phyloP scores from a whole-genome alignment of 208 protist species.

The Leishmania arabica region DNA sequence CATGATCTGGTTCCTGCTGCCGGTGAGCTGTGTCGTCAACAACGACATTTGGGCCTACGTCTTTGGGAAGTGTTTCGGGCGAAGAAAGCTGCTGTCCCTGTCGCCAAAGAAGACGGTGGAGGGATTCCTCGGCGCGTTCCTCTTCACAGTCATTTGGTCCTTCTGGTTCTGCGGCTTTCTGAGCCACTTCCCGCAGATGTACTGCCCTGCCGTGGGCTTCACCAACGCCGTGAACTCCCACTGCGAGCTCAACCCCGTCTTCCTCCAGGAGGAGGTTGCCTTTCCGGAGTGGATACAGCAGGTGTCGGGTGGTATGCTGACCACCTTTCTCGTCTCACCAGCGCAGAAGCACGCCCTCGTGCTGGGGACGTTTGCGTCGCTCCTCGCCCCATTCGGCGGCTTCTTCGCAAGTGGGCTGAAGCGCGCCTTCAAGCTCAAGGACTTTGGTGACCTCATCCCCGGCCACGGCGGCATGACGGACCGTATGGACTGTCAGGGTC shows the following conservation, averaged over 20 bases:
- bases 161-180: slow-evolving; percentile 93
- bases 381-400: slow-evolving; percentile 98
- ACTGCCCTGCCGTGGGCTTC: slow-evolving; percentile 87
- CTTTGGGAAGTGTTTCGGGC: slow-evolving; percentile 92
- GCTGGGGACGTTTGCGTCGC: slow-evolving; percentile 95
- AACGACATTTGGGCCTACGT: slow-evolving; percentile 94
- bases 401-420: slow-evolving; percentile 99
- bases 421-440: slow-evolving; percentile 97
- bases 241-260: slow-evolving; percentile 78
- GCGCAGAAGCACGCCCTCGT: slow-evolving; percentile 95
- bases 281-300: slow-evolving; percentile 62
- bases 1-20: slow-evolving; percentile 94
- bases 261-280: slow-evolving; percentile 60
- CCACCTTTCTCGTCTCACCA: slow-evolving; percentile 57
- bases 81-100: slow-evolving; percentile 76
- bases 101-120: slow-evolving; percentile 94
- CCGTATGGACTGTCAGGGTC: slow-evolving; percentile 97
- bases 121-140: slow-evolving; percentile 87
- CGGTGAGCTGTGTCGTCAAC: slow-evolving; percentile 86
- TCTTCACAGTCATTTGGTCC: slow-evolving; percentile 91
- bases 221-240: slow-evolving; percentile 38
- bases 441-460: slow-evolving; percentile 98
- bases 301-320: slow-evolving; percentile 45
- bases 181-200: slow-evolving; percentile 82
- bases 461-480: slow-evolving; percentile 98